Evolutionary conservation across 2,329 filamentous ascomycete species (phyloP).

Genomic region (Neofusicoccum umdonicola): DNA sequence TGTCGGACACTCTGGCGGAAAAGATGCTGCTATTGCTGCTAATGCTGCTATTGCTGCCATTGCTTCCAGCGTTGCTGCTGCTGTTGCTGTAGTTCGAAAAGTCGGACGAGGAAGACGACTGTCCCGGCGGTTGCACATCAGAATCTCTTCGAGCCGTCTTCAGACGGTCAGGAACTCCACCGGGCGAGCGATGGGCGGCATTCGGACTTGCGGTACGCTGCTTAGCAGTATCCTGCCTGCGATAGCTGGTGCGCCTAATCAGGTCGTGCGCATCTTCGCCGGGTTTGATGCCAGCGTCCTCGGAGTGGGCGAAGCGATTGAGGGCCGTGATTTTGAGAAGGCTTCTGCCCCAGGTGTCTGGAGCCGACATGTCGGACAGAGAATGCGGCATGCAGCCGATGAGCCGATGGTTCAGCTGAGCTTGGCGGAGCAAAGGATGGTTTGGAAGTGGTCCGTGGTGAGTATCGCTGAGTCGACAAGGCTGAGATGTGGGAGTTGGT

Average conservation of each 20-base stretch:
- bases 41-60: not conserved
- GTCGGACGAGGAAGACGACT: not conserved
- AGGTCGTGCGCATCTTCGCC: not conserved
- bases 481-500: not conserved
- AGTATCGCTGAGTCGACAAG: not conserved
- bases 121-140: not conserved
- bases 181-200: not conserved
- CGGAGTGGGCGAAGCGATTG: not conserved
- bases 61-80: not conserved
- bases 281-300: not conserved
- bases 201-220: not conserved
- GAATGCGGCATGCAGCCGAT: not conserved
- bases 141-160: not conserved
- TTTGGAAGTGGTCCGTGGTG: not conserved
- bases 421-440: not conserved
- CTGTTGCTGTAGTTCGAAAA: not conserved
- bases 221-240: not conserved
- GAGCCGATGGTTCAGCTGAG: not conserved
- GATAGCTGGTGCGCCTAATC: not conserved
- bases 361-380: not conserved
- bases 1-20: not conserved
- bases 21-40: not conserved
- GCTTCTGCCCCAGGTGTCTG: not conserved
- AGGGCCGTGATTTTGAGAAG: not conserved
- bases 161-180: not conserved